Base-by-base conservation (phyloP, 192 early-diverging fungal genomes). In the Entomortierella chlamydospora region DNA sequence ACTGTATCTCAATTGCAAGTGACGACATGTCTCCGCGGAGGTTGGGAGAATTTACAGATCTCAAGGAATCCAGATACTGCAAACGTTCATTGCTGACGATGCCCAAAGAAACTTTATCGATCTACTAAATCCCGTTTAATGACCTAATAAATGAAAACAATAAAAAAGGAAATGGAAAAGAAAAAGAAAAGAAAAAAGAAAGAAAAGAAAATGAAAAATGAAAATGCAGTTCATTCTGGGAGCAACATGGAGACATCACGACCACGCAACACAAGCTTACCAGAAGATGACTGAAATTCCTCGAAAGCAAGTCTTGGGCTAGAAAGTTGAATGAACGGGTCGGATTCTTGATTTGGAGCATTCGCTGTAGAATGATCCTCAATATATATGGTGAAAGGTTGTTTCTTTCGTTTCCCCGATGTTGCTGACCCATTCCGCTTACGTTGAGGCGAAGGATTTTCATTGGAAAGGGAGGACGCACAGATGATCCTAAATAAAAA, bases 61-160 rank as follows among this genome's bases (percentile, higher is more conserved):
- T 50, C 17, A 50, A 50, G 15, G 49, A 50, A 22, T 50, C 49
- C 22, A 50, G 49, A 50, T 50, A 50, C 22, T 50, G 49, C 17
- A 50, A 4, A 50, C 15, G 49, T 50, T 50, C 49, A 50, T 17
- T 50, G 15, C 49, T 17, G 15, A 17, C 7, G 4, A 50, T 4
- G 22, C 49, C 49, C 22, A 50, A 50, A 50, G 49, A 50, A 23
- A 15, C 49, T 50, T 50, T 50, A 50, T 50, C 49, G 15, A 50
- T 15, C 49, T 15, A 23, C 49, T 15, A 50, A 50, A 50, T 50
- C 5, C 49, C 49, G 22, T 50, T 50, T 50, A 50, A 15, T 22
- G 49, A 50, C 22, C 49, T 50, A 50, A 50, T 50, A 50, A 37
- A 37, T 37, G 34, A 37, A 10, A 37, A 37, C 10, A 37, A 10